Evolutionary conservation across 1,139 yeast genomes (phyloP).

Genomic region (Yamadazyma diddensiae): DNA sequence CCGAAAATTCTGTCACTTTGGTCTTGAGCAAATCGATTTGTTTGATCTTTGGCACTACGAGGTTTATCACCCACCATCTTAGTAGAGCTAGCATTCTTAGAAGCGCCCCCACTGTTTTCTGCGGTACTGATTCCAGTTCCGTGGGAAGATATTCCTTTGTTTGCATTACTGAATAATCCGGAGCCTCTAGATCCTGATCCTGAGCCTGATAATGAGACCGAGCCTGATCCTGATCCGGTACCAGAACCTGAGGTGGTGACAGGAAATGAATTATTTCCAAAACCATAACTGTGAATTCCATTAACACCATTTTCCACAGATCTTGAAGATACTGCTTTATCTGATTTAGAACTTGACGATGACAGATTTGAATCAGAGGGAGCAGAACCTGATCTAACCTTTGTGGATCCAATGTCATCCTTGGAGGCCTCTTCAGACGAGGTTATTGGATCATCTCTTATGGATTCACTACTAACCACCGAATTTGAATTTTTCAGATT

Average conservation of each 20-base stretch:
- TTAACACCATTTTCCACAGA: constrained; percentile 7
- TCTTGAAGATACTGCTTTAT: constrained; percentile 1
- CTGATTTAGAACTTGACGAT: not conserved
- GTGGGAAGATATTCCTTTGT: constrained; percentile 1
- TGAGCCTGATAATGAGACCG: no score
- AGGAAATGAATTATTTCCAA: constrained; percentile 1
- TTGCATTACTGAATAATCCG: constrained; percentile 6
- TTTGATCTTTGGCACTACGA: constrained; percentile 3
- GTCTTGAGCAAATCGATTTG: constrained; percentile 17
- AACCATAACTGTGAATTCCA: not conserved
- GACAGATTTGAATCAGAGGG: not conserved
- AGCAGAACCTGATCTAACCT: constrained; percentile 2
- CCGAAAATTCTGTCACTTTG: constrained; percentile 20
- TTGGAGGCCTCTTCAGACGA: constrained; percentile 4
- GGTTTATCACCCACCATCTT: not conserved
- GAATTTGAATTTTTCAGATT: constrained; percentile 9
- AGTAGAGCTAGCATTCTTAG: not conserved
- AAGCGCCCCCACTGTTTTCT: constrained; percentile 1
- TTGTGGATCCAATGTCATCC: constrained; percentile 2
- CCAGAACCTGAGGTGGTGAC: not conserved
- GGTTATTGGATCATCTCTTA: constrained; percentile 5
- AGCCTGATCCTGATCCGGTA: not conserved
- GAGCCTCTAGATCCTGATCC: constrained; percentile 7
- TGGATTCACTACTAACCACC: constrained; percentile 10
- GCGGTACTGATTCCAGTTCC: constrained; percentile 10